A percentile compares a stretch with the other conserved stretches of the same genome.
Conservation (phyloP, 148 eudicot species). For the Chenopodium berlandieri region DNA sequence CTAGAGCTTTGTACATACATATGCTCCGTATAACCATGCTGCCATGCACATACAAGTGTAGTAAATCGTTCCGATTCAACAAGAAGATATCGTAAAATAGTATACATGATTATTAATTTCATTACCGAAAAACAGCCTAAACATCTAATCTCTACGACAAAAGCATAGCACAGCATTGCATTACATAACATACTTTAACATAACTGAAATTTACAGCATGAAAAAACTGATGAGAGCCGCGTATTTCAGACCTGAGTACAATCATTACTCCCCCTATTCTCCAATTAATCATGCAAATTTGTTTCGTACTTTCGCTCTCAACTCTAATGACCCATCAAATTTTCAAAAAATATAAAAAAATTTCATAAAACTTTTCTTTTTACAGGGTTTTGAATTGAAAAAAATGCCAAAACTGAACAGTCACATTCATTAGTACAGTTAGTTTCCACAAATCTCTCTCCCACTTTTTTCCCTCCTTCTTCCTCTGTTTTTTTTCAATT, state of each 20-base stretch:
- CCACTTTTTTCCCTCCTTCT: conserved; percentile 10
- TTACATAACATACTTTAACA: background rate
- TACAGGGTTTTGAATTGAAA: conserved; percentile 11
- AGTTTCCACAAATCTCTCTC: conserved; percentile 29
- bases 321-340: conserved; percentile 9
- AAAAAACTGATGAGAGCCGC: conserved; percentile 25
- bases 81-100: too few relatives aligned
- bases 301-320: conserved; percentile 32
- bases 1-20: too few relatives aligned
- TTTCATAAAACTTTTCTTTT: background rate
- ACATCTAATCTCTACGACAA: background rate
- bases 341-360: background rate
- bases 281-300: conserved; percentile 16
- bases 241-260: conserved; percentile 30
- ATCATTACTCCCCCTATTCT: conserved; percentile 26
- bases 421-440: conserved; percentile 34
- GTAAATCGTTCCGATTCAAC: too few relatives aligned
- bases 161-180: too few relatives aligned
- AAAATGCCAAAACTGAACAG: conserved; percentile 29
- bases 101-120: too few relatives aligned
- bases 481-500: background rate
- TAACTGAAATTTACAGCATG: background rate
- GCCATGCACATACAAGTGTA: too few relatives aligned
- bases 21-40: too few relatives aligned
- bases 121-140: too few relatives aligned